phyloP scores from a whole-genome alignment of 495 filamentous ascomycete species.

The Penicillium subrubescens region DNA sequence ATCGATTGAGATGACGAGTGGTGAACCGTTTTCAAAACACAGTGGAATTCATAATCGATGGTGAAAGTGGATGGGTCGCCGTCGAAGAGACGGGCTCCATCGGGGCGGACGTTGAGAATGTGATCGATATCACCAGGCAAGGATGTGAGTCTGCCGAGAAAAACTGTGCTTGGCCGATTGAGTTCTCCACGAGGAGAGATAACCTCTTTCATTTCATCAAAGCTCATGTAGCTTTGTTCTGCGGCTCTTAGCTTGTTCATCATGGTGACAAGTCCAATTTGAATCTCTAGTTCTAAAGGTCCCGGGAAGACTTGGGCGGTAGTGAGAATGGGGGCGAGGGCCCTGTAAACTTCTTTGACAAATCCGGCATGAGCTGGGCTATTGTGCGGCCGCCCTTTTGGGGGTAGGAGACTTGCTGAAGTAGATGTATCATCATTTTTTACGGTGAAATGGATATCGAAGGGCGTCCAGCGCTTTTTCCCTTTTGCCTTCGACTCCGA shows the following conservation, averaged over 20 bases:
- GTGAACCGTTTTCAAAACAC: slow-evolving; percentile 25
- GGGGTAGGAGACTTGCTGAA: not conserved
- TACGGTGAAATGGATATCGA: not conserved
- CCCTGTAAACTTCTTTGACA: not conserved
- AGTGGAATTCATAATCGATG: slow-evolving; percentile 56
- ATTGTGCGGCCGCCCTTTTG: not conserved
- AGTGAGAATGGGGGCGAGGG: not conserved
- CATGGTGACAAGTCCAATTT: not conserved
- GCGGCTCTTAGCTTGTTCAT: not conserved
- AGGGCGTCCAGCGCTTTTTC: not conserved
- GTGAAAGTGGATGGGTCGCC: slow-evolving; percentile 24
- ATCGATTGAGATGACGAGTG: slow-evolving; percentile 54
- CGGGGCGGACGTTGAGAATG: slow-evolving; percentile 35
- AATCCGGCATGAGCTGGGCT: not conserved
- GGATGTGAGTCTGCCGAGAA: slow-evolving; percentile 38
- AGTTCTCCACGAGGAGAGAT: not conserved
- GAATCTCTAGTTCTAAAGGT: not conserved
- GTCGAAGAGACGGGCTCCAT: slow-evolving; percentile 35
- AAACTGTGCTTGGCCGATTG: slow-evolving; percentile 3
- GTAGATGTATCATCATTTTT: not conserved
- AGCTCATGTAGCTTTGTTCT: not conserved
- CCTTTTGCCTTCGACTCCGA: not conserved
- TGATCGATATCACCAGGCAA: slow-evolving; percentile 40
- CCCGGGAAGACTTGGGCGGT: not conserved
- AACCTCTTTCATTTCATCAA: not conserved